Conservation (phyloP, 345 rosid species). For the Rhizophora apiculata region DNA sequence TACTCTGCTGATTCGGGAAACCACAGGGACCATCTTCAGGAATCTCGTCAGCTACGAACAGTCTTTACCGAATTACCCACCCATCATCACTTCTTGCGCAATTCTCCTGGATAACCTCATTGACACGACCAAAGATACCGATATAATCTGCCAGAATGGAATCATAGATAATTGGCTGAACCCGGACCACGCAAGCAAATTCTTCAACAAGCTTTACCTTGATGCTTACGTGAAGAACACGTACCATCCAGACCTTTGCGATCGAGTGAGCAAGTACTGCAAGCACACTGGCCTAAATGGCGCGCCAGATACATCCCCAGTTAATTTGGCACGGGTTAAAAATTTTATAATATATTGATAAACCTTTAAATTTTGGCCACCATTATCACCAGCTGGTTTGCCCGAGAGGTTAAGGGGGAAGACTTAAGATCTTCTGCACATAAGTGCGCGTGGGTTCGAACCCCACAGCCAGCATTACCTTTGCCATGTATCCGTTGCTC, state of each 20-base stretch:
- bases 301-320: constrained; percentile 11
- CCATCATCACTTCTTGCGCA: constrained; percentile 16
- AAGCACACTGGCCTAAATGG: constrained; percentile 11
- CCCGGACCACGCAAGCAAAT: constrained; percentile 18
- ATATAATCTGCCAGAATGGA: neutral
- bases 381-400: constrained; percentile 34
- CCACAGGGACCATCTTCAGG: constrained; percentile 16
- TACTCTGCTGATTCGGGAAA: constrained; percentile 4
- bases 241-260: constrained; percentile 8
- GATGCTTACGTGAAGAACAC: constrained; percentile 18
- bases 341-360: too few relatives aligned
- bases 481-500: too few relatives aligned
- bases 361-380: too few relatives aligned
- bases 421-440: constrained; percentile 60
- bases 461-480: constrained; percentile 45
- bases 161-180: constrained; percentile 17
- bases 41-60: constrained; percentile 27
- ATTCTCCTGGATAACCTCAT: constrained; percentile 18
- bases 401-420: constrained; percentile 67
- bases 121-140: constrained; percentile 13
- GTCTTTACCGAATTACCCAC: neutral
- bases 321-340: constrained; percentile 19
- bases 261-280: constrained; percentile 9
- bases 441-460: constrained; percentile 62
- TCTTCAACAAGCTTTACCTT: constrained; percentile 21